A percentile compares a stretch with the other conserved stretches of the same genome.
Conservation (phyloP, 2,329 filamentous ascomycete genomes). For the Calonectria montana region DNA sequence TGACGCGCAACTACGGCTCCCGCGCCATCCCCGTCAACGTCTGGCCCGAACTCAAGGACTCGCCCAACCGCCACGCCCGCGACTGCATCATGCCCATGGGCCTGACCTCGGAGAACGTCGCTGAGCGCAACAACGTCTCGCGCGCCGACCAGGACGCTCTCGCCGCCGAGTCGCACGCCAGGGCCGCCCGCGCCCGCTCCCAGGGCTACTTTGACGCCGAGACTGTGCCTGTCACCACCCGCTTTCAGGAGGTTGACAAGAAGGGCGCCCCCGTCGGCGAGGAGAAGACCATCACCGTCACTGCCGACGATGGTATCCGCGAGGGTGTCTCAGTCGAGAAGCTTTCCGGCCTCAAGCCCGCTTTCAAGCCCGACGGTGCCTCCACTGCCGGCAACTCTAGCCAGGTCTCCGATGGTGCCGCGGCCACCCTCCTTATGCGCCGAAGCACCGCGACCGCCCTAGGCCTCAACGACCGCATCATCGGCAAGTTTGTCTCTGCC, state of each 20-base stretch:
- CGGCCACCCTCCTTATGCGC: slow-evolving; percentile 85
- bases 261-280: slow-evolving; percentile 66
- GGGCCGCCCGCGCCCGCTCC: slow-evolving; percentile 77
- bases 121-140: slow-evolving; percentile 77
- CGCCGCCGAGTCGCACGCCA: slow-evolving; percentile 78
- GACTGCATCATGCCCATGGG: slow-evolving; percentile 98
- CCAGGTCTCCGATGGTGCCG: slow-evolving; percentile 90
- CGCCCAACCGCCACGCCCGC: slow-evolving; percentile 73
- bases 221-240: slow-evolving; percentile 83
- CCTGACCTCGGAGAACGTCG: slow-evolving; percentile 89
- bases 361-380: slow-evolving; percentile 79
- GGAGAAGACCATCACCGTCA: slow-evolving; percentile 73
- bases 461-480: slow-evolving; percentile 75
- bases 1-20: slow-evolving; percentile 90
- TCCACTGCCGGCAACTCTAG: slow-evolving; percentile 88
- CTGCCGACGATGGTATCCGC: slow-evolving; percentile 85
- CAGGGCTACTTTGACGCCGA: slow-evolving; percentile 79
- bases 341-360: slow-evolving; percentile 84
- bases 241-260: slow-evolving; percentile 73
- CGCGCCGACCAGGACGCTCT: slow-evolving; percentile 86
- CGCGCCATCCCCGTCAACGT: slow-evolving; percentile 85
- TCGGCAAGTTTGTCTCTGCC: slow-evolving; percentile 85
- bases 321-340: slow-evolving; percentile 74
- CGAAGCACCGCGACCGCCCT: slow-evolving; percentile 81
- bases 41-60: slow-evolving; percentile 79